Evolutionary conservation across 208 protist species (phyloP), one percentile per base, ranked within the genome.

Genomic region (Leishmania gerbilli): DNA sequence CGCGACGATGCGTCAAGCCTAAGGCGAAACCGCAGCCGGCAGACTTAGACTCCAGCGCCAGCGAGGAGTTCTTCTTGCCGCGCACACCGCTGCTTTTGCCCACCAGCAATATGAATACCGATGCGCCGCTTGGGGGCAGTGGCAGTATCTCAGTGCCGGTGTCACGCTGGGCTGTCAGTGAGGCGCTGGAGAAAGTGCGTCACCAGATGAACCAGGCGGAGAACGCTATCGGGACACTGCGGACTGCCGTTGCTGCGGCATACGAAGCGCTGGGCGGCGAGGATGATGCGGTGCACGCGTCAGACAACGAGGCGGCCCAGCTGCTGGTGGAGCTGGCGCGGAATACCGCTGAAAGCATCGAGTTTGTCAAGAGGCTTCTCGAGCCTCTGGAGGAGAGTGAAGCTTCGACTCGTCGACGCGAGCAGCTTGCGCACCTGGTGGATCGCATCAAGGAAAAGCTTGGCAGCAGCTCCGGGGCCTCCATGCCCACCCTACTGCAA

Each of bases 251-350:
- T 4, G 42, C 74, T 56, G 79, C 34, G 15, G 79, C 74, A 76
- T 88, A 88, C 55, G 80, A 85, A 51, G 81, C 82, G 8, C 87
- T 94, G n/a, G 87, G 90, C 27, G 90, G 88, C 17, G 71, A 81
- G 2, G 64, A 68, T 15, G 53, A 72, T 1, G 67, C 81, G 21
- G 8, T 49, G 4, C 62, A 81, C 9, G 67, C 62, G 15, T 65
- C 87, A 49, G 74, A 88, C 58, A 53, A 51, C 7, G 77, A 83
- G 31, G 79, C 74, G 8, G 77, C 80, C 13, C 60, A 21, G 24
- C 37, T 65, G 31, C 55, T 89, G 31, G n/a, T 65, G 24, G 74
- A 87, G n/a, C 68, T 89, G n/a, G 82, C 75, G 4, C 55, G 60
- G 60, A 51, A 21, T 24, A 86, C 75, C 1, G 74, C 60, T 11